Evolutionary conservation across 805 yeast genomes (phyloP), one percentile per base, ranked within the genome.

Genomic region (Suhomyces faveliae): DNA sequence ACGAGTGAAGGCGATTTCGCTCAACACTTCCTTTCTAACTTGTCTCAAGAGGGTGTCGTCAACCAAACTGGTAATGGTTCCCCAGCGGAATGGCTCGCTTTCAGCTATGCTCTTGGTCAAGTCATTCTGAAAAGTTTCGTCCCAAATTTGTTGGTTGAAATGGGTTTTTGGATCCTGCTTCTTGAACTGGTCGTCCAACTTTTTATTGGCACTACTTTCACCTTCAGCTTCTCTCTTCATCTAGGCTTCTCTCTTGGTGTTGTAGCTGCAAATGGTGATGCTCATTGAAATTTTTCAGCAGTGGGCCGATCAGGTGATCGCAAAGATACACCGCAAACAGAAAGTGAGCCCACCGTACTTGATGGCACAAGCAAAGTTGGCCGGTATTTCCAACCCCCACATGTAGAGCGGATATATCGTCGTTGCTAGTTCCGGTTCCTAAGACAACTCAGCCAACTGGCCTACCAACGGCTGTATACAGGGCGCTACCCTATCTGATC

Each of bases 21-120:
- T 69, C 54, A 88, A 78, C 21, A 95, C 90, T 64, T 94, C 99
- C 48, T 80, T 80, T 43, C 98, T 78, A 1, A 95, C 98, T 24
- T 79, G 77, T 52, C 94, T 73, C 46, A 94, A 69, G 33, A 95
- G 68, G 1, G 82, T 79, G 54, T 92, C 96, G 61, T 91, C 81
- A 35, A 94, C 76, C 41, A 94, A 70, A 27, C 83, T 78, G 19
- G 72, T 74, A 42, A 94, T 85, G 11, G 90, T 83, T 2, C 98
- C 97, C 91, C 97, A 92, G 61, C 81, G 77, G 63, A 86, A 94
- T 1, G 99, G 99, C 53, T 80, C 74, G 2, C 95, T 81, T 6
- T 70, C 66, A 1, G 67, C 53, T 30, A 90, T 79, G 24, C 68
- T 65, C 2, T 67, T 47, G 46, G 70, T 69, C 45, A 87, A 59